Base-by-base conservation (phyloP, 2,329 filamentous ascomycete species). In the Aspergillus sp. region DNA sequence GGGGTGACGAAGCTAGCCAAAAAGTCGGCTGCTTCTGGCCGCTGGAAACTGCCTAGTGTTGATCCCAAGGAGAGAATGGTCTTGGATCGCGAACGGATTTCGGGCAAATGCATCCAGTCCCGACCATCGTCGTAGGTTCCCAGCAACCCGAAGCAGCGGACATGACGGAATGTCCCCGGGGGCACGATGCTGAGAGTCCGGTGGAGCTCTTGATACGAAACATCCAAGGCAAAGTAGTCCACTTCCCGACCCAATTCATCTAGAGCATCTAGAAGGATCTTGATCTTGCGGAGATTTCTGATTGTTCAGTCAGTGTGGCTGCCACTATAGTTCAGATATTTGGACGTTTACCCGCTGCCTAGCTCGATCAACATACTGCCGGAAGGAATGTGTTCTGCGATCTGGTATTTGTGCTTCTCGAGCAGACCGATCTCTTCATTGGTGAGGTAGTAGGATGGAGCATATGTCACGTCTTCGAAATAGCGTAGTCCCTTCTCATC, bases 111-210 rank as follows among this genome's bases (percentile, higher is more conserved):
- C 66, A 96, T 78, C 91, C 92, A 96, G 64, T 86, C 85, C 10
- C 89, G 84, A 13, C 90, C 92, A 72, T 96, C 91, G 65, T 96
- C 90, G 70, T 96, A 96, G 2, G 92, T 96, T 8, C 92, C 92
- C 62, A 89, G 83, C 6, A 96, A 83, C 1, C 92, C 92, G 68
- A 87, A 88, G 73, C 89, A 93, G 63, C 82, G 84, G 63, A 96
- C 88, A 71, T 92, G 82, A 64, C 85, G 76, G 75, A 90, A 93
- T 1, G 71, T 73, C 7, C 75, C 77, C 13, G 78, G 75, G 0
- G 91, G 90, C 1, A 95, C 54, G 13, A 51, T 11, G 39, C 54
- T 50, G 17, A 96, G 82, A 0, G 92, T 96, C 49, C 92, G 86
- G 70, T 90, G 81, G 41, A 96, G 82, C 75, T 96, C 92, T 50